Evolutionary conservation across 2,329 filamentous ascomycete species (phyloP).

Genomic region (Chaetomiaceae sp.): DNA sequence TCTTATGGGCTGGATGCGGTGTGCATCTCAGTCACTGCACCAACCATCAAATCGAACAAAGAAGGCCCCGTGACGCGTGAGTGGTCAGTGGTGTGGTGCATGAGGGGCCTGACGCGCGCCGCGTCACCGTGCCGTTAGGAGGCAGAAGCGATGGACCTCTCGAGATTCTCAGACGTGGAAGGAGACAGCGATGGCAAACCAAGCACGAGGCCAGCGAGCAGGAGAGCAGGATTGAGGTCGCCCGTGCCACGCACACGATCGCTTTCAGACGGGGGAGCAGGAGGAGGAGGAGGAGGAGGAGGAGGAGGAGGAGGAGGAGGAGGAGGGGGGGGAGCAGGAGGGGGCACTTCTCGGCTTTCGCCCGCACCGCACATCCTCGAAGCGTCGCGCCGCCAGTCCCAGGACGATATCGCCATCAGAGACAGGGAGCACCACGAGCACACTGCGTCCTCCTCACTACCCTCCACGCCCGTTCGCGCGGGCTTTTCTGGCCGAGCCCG

Average conservation of each 20-base stretch:
- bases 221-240: slow-evolving; percentile 23
- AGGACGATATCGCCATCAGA: slow-evolving; percentile 58
- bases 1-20: no score
- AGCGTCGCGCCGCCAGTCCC: slow-evolving; percentile 50
- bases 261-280: slow-evolving; percentile 46
- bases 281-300: no score
- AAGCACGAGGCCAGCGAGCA: neutral
- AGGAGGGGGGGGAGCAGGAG: slow-evolving; percentile 15
- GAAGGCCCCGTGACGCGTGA: no score
- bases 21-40: no score
- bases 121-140: no score
- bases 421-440: slow-evolving; percentile 32
- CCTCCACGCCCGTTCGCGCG: slow-evolving; percentile 68
- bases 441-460: slow-evolving; percentile 29
- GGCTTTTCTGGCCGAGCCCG: slow-evolving; percentile 58
- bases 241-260: slow-evolving; percentile 53
- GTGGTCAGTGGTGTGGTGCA: no score
- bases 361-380: slow-evolving; percentile 53
- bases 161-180: no score
- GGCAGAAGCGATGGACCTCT: no score
- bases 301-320: slow-evolving; percentile 39
- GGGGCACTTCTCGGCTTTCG: slow-evolving; percentile 50
- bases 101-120: no score
- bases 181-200: no score
- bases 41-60: no score